Percentiles rank a stretch among this genome's conserved stretches.
Evolutionary conservation across 208 protist species (phyloP).

Genomic region (Novymonas esmeraldas): DNA sequence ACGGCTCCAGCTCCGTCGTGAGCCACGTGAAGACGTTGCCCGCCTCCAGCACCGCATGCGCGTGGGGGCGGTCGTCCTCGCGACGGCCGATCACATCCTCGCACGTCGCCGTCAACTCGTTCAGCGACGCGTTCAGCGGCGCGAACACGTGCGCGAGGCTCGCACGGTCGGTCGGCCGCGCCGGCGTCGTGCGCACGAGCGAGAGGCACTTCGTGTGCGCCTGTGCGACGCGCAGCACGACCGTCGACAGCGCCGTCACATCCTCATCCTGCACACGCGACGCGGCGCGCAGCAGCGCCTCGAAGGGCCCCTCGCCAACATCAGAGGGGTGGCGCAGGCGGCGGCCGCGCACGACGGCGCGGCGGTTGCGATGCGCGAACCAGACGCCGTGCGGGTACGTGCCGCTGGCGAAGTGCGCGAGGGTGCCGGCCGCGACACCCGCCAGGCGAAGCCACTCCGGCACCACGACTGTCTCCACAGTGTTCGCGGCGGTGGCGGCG

Average conservation of each 20-base stretch:
- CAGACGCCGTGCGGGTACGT: conserved; percentile 29
- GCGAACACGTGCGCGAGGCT: conserved; percentile 22
- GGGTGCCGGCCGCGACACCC: conserved; percentile 1
- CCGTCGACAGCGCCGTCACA: conserved; percentile 16
- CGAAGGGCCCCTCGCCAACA: conserved; percentile 23
- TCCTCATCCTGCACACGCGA: conserved; percentile 20
- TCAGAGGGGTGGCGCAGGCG: conserved; percentile 28
- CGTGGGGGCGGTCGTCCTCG: conserved; percentile 29
- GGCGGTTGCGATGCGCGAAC: conserved; percentile 27
- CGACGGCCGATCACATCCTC: conserved; percentile 19
- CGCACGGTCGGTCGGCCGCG: conserved; percentile 9
- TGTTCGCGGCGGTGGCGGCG: not conserved
- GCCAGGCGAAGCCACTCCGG: conserved; percentile 12
- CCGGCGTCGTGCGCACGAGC: conserved; percentile 17
- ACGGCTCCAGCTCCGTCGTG: conserved; percentile 14
- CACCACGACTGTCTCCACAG: not conserved
- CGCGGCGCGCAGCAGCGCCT: conserved; percentile 22
- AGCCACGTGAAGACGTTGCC: conserved; percentile 50
- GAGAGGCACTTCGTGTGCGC: conserved; percentile 31
- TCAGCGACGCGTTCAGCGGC: conserved; percentile 37
- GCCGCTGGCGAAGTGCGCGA: conserved; percentile 7
- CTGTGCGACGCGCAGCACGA: conserved; percentile 23
- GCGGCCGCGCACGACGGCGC: conserved; percentile 22
- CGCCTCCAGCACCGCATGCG: conserved; percentile 34
- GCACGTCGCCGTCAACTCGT: conserved; percentile 28